A percentile compares a stretch with the other conserved stretches of the same genome.
These are phyloP conservation scores for Trypanosoma melophagium DNA, from an alignment of 208 protist species.

Conservation along the genomic window DNA sequence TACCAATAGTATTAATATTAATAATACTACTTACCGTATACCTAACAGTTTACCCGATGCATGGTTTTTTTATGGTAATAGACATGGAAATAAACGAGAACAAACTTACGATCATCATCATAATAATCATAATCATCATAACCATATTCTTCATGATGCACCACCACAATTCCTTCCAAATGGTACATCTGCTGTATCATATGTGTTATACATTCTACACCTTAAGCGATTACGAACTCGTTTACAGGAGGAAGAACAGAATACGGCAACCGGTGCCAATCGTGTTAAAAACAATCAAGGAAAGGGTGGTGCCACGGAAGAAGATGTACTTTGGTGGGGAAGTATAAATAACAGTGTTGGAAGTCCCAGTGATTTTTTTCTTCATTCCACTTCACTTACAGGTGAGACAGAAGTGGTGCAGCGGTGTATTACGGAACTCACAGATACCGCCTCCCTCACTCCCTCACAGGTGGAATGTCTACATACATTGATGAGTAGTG, in stretches of 20 bases:
- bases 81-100: not conserved
- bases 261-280: not conserved
- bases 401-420: constrained; percentile 18
- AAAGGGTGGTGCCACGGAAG: not conserved
- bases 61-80: constrained; percentile 39
- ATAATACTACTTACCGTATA: not conserved
- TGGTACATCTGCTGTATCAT: constrained; percentile 68
- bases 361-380: constrained; percentile 12
- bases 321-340: constrained; percentile 25
- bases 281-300: constrained; percentile 14
- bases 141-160: not conserved
- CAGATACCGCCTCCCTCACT: constrained; percentile 39
- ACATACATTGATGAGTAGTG: constrained; percentile 32
- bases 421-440: constrained; percentile 25
- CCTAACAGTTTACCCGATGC: constrained; percentile 41
- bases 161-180: constrained; percentile 49
- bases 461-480: constrained; percentile 75
- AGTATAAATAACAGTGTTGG: not conserved
- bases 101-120: not conserved
- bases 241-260: constrained; percentile 18
- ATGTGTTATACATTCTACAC: constrained; percentile 51
- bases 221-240: constrained; percentile 26
- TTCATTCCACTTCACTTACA: not conserved
- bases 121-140: not conserved
- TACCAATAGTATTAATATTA: not conserved